Conservation (phyloP, 2,329 filamentous ascomycete species). For the Stenocarpella maydis region DNA sequence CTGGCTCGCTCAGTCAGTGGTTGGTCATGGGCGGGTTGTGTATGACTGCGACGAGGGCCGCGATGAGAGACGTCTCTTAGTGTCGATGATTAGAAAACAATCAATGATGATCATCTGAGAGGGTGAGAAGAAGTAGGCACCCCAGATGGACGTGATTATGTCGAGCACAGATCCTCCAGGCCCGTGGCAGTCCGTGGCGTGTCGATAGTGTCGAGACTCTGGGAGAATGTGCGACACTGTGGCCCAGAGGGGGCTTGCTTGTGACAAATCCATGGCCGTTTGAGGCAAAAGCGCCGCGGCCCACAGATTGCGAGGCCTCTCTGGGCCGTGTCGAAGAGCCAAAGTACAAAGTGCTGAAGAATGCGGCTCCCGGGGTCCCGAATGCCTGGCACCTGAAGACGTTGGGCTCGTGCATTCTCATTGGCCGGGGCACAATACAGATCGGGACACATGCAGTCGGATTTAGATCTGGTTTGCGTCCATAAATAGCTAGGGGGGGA, state of each 20-base stretch:
- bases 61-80: background rate
- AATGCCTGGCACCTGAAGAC: slow-evolving; percentile 4
- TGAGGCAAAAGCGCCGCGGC: background rate
- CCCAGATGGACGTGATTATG: background rate
- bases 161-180: slow-evolving; percentile 1
- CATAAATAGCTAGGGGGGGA: slow-evolving; percentile 24
- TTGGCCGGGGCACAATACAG: slow-evolving; percentile 22
- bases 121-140: background rate
- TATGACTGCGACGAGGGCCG: background rate
- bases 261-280: slow-evolving; percentile 16
- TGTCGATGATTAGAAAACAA: slow-evolving; percentile 3
- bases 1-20: background rate
- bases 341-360: background rate
- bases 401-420: slow-evolving; percentile 11
- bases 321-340: background rate
- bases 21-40: background rate
- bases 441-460: slow-evolving; percentile 32
- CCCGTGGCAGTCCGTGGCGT: slow-evolving; percentile 25
- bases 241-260: slow-evolving; percentile 10
- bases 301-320: background rate
- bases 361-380: slow-evolving; percentile 27
- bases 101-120: background rate
- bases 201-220: slow-evolving; percentile 26
- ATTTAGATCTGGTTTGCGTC: slow-evolving; percentile 23
- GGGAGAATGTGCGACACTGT: slow-evolving; percentile 8